phyloP scores from a whole-genome alignment of 2,329 filamentous ascomycete genomes.

The Sporothrix euskadiensis region DNA sequence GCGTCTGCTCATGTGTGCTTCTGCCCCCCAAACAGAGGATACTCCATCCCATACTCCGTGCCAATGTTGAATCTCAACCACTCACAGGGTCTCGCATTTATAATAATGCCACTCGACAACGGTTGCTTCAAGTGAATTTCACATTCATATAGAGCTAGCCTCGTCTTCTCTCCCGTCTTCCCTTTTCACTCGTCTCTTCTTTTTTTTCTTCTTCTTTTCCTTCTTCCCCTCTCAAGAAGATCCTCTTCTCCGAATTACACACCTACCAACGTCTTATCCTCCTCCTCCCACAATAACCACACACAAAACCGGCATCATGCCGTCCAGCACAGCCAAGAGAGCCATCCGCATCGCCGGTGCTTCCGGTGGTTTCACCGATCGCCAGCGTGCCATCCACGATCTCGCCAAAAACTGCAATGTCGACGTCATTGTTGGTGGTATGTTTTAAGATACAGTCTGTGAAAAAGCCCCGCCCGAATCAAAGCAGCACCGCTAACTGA shows the following conservation, averaged over 20 bases:
- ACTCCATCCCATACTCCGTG: background rate
- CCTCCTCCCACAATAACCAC: background rate
- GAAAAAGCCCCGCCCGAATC: background rate
- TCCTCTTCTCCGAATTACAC: constrained; percentile 12
- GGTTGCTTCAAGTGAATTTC: background rate
- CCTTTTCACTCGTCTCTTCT: background rate
- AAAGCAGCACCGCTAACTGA: background rate
- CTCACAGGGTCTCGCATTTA: background rate
- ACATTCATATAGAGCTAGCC: constrained; percentile 7
- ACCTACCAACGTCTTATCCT: background rate
- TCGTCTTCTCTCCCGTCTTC: constrained; percentile 14
- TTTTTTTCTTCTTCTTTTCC: background rate
- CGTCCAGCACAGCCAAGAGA: constrained; percentile 35
- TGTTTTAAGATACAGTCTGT: background rate
- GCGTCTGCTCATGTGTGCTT: constrained; percentile 4
- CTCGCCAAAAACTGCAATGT: constrained; percentile 44
- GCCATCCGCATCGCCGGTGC: constrained; percentile 46
- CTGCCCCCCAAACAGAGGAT: background rate
- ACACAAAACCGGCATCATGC: constrained; percentile 17
- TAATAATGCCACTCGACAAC: constrained; percentile 5
- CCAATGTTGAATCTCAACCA: background rate
- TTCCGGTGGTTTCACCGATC: constrained; percentile 48
- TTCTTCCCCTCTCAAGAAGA: background rate
- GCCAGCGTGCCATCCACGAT: constrained; percentile 45
- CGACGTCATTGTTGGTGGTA: constrained; percentile 38